Evolutionary conservation across 495 filamentous ascomycete genomes (phyloP), one percentile per base, ranked within the genome.

Genomic region (Annulohypoxylon stygium): DNA sequence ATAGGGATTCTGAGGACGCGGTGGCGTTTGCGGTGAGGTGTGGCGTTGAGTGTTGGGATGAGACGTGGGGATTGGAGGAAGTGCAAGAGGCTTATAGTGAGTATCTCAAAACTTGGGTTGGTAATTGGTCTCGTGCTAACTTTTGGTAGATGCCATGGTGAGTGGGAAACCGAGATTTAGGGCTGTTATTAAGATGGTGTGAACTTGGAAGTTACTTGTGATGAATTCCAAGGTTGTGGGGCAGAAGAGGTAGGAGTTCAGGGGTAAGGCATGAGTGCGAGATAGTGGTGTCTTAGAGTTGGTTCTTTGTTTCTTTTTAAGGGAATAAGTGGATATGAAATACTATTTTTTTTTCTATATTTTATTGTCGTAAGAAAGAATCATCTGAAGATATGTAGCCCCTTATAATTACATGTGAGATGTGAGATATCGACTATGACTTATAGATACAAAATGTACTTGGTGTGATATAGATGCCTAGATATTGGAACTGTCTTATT

Each of bases 1-100:
- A 86, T 0, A 71, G 81, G 2, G 90, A 93, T 75, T 81, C 80
- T 7, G 90, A 92, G 75, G 89, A 92, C 53, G 82, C 90, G 0
- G 87, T 92, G 69, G 79, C 78, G 8, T 92, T 92, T 75, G 83
- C 90, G 2, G 61, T 86, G 69, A 61, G 84, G 33, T 81, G 89
- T 54, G 81, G 80, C 4, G 81, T 92, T 39, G 82, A 89, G 60
- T 91, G 88, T 75, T 76, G 88, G 82, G 81, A 92, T 33, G 39
- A 43, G 39, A 43, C 12, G 12, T 3, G 39, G 39, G 12, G 39
- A 5, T 43, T 43, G 39, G 39, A 12, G 11, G 9, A 39, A 12
- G 36, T 39, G 36, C 36, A 39, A 7, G 39, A 43, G 39, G 39
- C 12, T 43, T 43, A 43, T n/a, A 14, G 39, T 43, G 14, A 14